These are phyloP conservation scores for Oryza australiensis DNA, from an alignment of 176 grass and related monocot genomes.

Conservation along the genomic window DNA sequence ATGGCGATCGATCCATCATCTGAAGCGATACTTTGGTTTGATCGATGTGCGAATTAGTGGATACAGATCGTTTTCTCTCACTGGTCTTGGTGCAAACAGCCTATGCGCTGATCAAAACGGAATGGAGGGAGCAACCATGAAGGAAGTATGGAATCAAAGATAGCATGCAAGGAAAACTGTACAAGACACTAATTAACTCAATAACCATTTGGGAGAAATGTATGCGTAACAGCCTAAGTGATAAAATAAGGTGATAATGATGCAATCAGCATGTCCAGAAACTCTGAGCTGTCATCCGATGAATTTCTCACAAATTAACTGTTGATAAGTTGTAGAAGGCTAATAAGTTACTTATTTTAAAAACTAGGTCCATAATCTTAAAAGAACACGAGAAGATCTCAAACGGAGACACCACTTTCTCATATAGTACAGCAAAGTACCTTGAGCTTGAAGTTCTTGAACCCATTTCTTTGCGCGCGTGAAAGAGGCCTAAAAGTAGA, in stretches of 20 bases:
- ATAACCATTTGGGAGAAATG: neutral
- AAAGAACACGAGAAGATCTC: neutral
- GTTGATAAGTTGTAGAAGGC: neutral
- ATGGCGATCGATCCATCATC: too few species aligned
- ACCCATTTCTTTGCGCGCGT: conserved; percentile 94
- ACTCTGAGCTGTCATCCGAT: neutral
- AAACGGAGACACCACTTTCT: neutral
- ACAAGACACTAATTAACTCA: neutral
- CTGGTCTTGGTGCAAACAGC: too few species aligned
- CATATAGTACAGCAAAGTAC: conserved; percentile 43
- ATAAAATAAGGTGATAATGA: neutral
- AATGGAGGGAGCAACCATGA: neutral
- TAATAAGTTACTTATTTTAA: neutral
- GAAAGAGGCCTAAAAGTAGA: conserved; percentile 72
- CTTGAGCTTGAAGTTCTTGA: conserved; percentile 92
- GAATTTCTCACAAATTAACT: conserved; percentile 4
- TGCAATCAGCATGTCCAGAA: conserved; percentile 13
- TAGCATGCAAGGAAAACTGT: neutral
- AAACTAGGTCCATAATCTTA: neutral
- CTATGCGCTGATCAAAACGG: too few species aligned
- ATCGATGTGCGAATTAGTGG: too few species aligned
- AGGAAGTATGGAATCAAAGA: neutral
- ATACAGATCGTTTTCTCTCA: too few species aligned
- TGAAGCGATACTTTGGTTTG: too few species aligned
- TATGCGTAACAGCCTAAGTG: neutral